Conservation (phyloP, 2,329 filamentous ascomycete species). For the Sclerotinia trifoliorum region DNA sequence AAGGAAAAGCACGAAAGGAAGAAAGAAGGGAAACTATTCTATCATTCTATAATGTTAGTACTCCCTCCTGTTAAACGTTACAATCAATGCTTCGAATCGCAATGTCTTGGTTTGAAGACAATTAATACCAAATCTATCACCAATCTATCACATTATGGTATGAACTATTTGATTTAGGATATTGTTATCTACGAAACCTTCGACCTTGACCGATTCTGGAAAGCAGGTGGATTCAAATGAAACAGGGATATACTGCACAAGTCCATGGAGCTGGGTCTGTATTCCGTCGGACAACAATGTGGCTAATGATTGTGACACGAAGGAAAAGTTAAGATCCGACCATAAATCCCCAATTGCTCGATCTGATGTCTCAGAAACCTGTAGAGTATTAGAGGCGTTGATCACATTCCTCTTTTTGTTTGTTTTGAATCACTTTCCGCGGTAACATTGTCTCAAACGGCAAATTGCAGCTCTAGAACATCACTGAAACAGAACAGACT, state of each 20-base stretch:
- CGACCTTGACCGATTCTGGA: neutral
- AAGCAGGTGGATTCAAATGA: neutral
- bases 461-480: neutral
- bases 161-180: neutral
- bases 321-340: neutral
- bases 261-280: conserved; percentile 13
- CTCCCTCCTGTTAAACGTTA: neutral
- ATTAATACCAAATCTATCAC: neutral
- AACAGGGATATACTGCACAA: neutral
- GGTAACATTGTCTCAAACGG: neutral
- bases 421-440: neutral
- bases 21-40: neutral
- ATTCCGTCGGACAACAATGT: neutral
- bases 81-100: neutral
- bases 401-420: conserved; percentile 14
- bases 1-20: neutral
- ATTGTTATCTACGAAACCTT: neutral
- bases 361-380: conserved; percentile 1
- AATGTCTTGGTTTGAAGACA: neutral
- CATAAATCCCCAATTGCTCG: neutral
- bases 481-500: neutral
- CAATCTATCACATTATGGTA: neutral
- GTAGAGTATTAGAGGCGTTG: neutral
- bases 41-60: conserved; percentile 7
- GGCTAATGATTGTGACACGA: neutral